phyloP scores from a whole-genome alignment of 2,329 filamentous ascomycete genomes.

The Cercospora sp. region DNA sequence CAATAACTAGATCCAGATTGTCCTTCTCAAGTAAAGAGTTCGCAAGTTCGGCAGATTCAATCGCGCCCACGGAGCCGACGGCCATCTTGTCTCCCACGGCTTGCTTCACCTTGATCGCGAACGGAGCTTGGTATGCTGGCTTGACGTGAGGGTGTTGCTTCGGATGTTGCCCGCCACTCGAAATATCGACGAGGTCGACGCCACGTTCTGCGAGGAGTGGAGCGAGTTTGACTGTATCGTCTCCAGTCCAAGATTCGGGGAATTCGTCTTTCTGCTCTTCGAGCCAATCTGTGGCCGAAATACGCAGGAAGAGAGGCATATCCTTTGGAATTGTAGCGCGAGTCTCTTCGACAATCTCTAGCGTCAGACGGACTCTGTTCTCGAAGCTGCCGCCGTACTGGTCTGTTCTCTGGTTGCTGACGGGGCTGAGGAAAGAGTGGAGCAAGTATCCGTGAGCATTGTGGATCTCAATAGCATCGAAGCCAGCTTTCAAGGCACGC shows the following conservation, averaged over 20 bases:
- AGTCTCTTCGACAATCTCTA: constrained; percentile 65
- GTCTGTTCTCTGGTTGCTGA: constrained; percentile 68
- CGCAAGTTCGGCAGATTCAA: constrained; percentile 69
- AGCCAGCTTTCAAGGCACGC: constrained; percentile 57
- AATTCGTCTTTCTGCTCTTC: constrained; percentile 54
- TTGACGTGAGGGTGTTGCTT: constrained; percentile 57
- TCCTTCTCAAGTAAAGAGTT: constrained; percentile 57
- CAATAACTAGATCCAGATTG: constrained; percentile 67
- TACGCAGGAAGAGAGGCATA: constrained; percentile 72
- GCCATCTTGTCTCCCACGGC: constrained; percentile 70
- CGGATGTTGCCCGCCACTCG: constrained; percentile 70
- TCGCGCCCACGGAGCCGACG: constrained; percentile 73
- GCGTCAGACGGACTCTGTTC: constrained; percentile 67
- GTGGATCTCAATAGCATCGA: constrained; percentile 80
- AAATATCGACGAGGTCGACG: constrained; percentile 82
- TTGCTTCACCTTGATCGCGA: constrained; percentile 71
- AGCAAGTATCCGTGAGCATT: constrained; percentile 77
- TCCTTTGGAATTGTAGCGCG: constrained; percentile 63
- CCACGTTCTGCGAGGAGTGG: constrained; percentile 68
- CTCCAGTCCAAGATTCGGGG: constrained; percentile 65
- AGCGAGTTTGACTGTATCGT: constrained; percentile 65
- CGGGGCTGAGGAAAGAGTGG: constrained; percentile 68
- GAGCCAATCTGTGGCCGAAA: constrained; percentile 76
- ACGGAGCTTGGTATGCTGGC: constrained; percentile 71
- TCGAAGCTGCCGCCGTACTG: constrained; percentile 67